Conservation (phyloP, 2,329 filamentous ascomycete species). For the Cordyceps cicadae region DNA sequence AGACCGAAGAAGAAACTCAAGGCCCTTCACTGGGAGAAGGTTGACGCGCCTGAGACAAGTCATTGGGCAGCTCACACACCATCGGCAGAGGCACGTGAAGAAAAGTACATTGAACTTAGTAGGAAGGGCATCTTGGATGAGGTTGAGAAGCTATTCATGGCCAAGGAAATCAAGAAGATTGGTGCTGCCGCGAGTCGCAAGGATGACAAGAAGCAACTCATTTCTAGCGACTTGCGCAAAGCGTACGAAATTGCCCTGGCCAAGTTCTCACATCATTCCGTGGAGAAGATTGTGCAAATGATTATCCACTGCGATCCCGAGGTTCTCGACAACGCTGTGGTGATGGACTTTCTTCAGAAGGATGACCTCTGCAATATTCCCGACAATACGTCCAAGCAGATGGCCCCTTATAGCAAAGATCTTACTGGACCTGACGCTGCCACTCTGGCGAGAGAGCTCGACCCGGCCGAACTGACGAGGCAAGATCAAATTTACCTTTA, state of each 20-base stretch:
- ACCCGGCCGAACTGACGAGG: constrained; percentile 79
- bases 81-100: constrained; percentile 81
- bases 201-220: constrained; percentile 95
- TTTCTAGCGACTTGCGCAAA: constrained; percentile 81
- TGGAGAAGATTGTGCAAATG: constrained; percentile 82
- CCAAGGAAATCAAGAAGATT: constrained; percentile 89
- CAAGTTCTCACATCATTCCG: constrained; percentile 79
- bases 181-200: constrained; percentile 65
- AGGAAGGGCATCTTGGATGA: constrained; percentile 94
- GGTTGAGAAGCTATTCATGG: constrained; percentile 94
- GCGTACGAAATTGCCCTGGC: constrained; percentile 80
- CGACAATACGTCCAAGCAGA: constrained; percentile 80
- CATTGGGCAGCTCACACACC: constrained; percentile 86
- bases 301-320: constrained; percentile 92
- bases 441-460: constrained; percentile 70
- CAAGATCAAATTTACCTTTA: constrained; percentile 94
- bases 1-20: constrained; percentile 99
- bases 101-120: constrained; percentile 89
- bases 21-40: constrained; percentile 98
- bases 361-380: constrained; percentile 89
- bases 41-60: constrained; percentile 82
- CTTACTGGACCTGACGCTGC: constrained; percentile 84
- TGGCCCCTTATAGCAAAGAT: constrained; percentile 94
- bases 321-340: constrained; percentile 77
- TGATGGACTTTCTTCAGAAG: constrained; percentile 94